A percentile compares a stretch with the other conserved stretches of the same genome.
phyloP scores from a whole-genome alignment of 306 rosid species.

The peach (Prunus persica) region Prunus_persica_NCBIv2 NC_034016.1:2581501-2582000 shows the following conservation, averaged over 20 bases:
- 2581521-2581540: background rate
- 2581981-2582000: background rate
- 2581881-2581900: background rate
- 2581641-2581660: background rate
- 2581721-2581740: background rate
- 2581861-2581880: constrained; percentile 5
- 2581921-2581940: background rate
- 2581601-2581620: background rate
- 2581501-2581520: background rate
- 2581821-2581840: background rate
- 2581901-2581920: constrained; percentile 3
- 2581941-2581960: background rate
- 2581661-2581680: background rate
- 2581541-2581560: background rate
- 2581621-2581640: background rate
- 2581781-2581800: background rate
- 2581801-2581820: background rate
- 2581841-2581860: background rate
- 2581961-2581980: background rate
- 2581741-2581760: background rate
- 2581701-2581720: background rate
- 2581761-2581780: background rate
- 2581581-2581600: background rate
- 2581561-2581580: background rate
- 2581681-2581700: background rate